Evolutionary conservation across 495 filamentous ascomycete genomes (phyloP), one percentile per base, ranked within the genome.

Genomic region (Lindgomyces ingoldianus): DNA sequence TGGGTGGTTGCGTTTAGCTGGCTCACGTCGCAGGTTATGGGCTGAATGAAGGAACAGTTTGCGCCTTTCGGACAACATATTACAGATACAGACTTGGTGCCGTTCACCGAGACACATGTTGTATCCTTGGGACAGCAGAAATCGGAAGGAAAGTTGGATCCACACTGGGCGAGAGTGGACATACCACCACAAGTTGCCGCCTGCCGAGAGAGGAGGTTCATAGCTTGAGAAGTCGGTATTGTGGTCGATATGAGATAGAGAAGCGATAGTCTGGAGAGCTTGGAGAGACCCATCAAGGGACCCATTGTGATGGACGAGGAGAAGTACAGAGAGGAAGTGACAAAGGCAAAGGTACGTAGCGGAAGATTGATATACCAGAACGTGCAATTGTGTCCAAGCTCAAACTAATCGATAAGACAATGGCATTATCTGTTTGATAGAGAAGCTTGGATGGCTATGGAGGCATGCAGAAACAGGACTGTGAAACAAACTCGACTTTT

Each of bases 51-150:
- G 29, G 75, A 60, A 76, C 92, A 96, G 68, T 80, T 78, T 12
- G 69, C 60, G 1, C 84, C 85, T 2, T 74, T 58, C 8, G 90
- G 90, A 73, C 92, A 96, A 78, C 92, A 96, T 19, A 96, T 80
- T 3, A 86, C 81, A 0, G 90, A 89, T 12, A 83, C 89, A 30
- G 77, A 80, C 45, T 53, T 57, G 1, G 63, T 65, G 41, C 76
- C 81, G 59, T 91, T 89, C 30, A 94, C 77, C 27, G 79, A 67
- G 41, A 87, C 72, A 72, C 92, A 96, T 21, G 74, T 83, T n/a
- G 83, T 76, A 2, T 72, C 75, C 18, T 79, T 67, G 8, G 84
- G 77, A 73, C 92, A 96, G 78, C 91, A 95, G 78, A 95, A 96
- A 72, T 84, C 78, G 41, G 78, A 76, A 1, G 90, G 89, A 16